Evolutionary conservation across 192 early-diverging fungal genomes (phyloP).

Genomic region (Backusella australiensis): DNA sequence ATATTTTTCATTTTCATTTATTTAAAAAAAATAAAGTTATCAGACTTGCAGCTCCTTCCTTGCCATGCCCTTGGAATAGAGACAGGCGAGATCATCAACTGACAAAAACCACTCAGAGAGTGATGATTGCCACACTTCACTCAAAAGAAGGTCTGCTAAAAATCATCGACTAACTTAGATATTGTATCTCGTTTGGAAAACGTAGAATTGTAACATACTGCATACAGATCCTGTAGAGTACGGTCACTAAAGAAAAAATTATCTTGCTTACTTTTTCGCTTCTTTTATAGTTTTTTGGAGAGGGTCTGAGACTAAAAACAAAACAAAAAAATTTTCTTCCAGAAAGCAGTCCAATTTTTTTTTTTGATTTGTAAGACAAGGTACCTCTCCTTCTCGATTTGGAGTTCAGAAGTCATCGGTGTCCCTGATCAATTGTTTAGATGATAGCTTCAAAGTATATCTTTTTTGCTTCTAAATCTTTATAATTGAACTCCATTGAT

Average conservation of each 20-base stretch:
- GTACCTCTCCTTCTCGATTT: too few species aligned
- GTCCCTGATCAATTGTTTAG: too few species aligned
- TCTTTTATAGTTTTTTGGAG: constrained; percentile 7
- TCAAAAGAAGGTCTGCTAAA: constrained; percentile 28
- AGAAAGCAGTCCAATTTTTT: too few species aligned
- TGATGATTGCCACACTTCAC: constrained; percentile 29
- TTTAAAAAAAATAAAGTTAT: constrained; percentile 20
- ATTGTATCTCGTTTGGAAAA: constrained; percentile 31
- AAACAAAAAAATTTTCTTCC: background rate
- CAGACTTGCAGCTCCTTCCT: constrained; percentile 28
- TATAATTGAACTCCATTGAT: too few species aligned
- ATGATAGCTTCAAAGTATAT: too few species aligned
- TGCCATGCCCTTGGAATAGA: constrained; percentile 33
- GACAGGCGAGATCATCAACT: constrained; percentile 37
- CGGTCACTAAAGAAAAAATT: constrained; percentile 34
- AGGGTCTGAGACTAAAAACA: background rate
- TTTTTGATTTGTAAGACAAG: too few species aligned
- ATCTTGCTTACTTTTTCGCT: background rate
- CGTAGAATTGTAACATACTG: constrained; percentile 32
- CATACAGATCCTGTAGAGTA: constrained; percentile 37
- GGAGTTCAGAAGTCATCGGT: too few species aligned
- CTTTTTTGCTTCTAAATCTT: too few species aligned
- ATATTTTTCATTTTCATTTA: background rate
- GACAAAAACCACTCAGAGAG: constrained; percentile 17
- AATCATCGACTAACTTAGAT: constrained; percentile 31